These are phyloP conservation scores for Fusarium pseudoanthophilum DNA, from an alignment of 2,329 filamentous ascomycete genomes.

Conservation along the genomic window DNA sequence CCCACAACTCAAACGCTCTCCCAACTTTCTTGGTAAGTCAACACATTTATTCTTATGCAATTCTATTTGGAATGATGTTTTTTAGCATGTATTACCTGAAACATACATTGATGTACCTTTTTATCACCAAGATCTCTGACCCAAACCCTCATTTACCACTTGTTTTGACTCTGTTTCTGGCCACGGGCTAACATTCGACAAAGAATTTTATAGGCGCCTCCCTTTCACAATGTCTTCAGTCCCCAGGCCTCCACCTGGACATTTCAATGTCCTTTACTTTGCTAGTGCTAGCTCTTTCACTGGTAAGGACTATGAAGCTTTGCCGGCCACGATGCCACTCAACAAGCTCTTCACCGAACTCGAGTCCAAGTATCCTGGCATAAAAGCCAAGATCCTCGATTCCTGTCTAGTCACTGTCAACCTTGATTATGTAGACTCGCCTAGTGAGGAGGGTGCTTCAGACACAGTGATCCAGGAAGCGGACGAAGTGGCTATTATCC, in stretches of 20 bases:
- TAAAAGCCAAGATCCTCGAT: conserved; percentile 73
- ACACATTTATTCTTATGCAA: background rate
- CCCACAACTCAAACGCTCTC: conserved; percentile 17
- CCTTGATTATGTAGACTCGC: conserved; percentile 80
- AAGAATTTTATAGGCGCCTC: conserved; percentile 17
- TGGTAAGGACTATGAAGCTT: conserved; percentile 70
- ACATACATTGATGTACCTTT: conserved; percentile 64
- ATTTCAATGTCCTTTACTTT: conserved; percentile 87
- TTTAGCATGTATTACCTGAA: conserved; percentile 70
- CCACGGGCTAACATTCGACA: conserved; percentile 36
- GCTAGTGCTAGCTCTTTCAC: conserved; percentile 79
- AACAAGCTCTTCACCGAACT: conserved; percentile 72
- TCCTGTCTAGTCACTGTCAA: conserved; percentile 84
- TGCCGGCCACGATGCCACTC: conserved; percentile 74
- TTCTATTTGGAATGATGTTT: conserved; percentile 60
- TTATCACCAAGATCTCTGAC: conserved; percentile 81
- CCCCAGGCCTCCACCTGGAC: conserved; percentile 64
- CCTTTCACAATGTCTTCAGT: conserved; percentile 48
- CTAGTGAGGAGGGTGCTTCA: conserved; percentile 54
- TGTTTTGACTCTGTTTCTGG: background rate
- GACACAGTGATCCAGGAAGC: conserved; percentile 71
- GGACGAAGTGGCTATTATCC: conserved; percentile 89
- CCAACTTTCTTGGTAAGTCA: conserved; percentile 49
- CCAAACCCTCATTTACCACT: conserved; percentile 42
- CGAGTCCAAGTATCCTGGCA: conserved; percentile 76